Base-by-base conservation (phyloP, 352 stramenopile genomes). In the Phytophthora europaea region DNA sequence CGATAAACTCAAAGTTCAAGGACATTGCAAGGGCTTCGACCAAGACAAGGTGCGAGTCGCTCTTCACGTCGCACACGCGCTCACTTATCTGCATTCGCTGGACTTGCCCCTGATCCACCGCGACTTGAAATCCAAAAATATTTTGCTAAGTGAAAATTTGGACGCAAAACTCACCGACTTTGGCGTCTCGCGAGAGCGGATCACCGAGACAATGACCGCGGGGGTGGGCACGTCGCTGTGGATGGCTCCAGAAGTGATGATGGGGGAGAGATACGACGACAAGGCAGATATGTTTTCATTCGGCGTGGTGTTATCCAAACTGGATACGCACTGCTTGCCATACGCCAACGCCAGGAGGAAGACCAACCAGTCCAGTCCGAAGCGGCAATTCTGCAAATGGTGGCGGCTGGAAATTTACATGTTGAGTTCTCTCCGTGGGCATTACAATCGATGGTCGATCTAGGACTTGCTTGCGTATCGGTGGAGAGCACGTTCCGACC, bases 51-150 rank as follows among this genome's bases (percentile, higher is more conserved):
- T 82, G 22, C 61, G 52, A 20, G 81, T 83, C 22, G 73, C 74
- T 4, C 62, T 81, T 54, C 75, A 84, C 20, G 65, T 84, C 33
- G 75, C 75, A 1, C 68, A 81, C 36, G 80, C 67, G 15, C 75
- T 87, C n/a, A 82, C 75, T 13, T 87, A 87, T 23, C 55, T 87
- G 22, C 80, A 87, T 59, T 80, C 73, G 20, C 65, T 86, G 5
- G 65, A 76, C 15, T 61, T 75, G 1, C 50, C 63, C 10, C 43
- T 90, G 48, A 61, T 92, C 0, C 80, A 91, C 50, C 79, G 85
- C 8, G 85, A 92, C 61, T 72, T 92, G 48, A 92, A 92, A 62
- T 91, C 80, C 4, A 79, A 81, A 10, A 91, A 92, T 48, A 67
- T 92, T 36, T 61, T 91, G 47, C 64, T 90, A 6, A 70, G 52